A percentile compares a stretch with the other conserved stretches of the same genome.
Evolutionary conservation across 2,329 filamentous ascomycete genomes (phyloP).

Genomic region (Fusarium acutatum): DNA sequence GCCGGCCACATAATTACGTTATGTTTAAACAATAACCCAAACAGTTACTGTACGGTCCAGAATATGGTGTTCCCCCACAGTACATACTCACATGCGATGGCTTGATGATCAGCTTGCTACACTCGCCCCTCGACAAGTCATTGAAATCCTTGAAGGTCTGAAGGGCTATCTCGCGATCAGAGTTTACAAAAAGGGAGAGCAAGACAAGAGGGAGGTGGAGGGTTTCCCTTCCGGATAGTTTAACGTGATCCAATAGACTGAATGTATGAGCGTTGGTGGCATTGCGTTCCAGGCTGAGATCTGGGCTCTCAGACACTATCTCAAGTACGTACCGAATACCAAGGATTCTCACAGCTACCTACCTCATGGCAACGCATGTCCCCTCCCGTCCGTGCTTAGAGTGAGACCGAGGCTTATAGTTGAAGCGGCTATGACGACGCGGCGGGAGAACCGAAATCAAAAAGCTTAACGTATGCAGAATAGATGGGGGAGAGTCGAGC

Average conservation of each 20-base stretch:
- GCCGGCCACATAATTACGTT: not conserved
- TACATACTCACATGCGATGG: not conserved
- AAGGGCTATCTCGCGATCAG: not conserved
- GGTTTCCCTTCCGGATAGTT: not conserved
- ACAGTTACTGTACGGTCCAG: not conserved
- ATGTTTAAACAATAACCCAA: not conserved
- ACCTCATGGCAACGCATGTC: not conserved
- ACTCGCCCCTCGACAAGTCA: not conserved
- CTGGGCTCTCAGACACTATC: slow-evolving; percentile 13
- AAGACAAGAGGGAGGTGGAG: not conserved
- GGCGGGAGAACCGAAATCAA: not conserved
- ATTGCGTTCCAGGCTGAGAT: not conserved
- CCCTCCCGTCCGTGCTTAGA: not conserved
- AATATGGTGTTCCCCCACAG: not conserved
- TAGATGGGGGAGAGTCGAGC: not conserved
- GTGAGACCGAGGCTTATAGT: not conserved
- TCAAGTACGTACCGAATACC: slow-evolving; percentile 9
- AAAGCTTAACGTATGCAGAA: not conserved
- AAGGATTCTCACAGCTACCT: not conserved
- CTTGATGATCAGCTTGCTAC: not conserved
- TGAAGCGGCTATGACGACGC: not conserved
- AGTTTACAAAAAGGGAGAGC: slow-evolving; percentile 3
- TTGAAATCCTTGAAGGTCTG: not conserved
- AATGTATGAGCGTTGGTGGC: not conserved
- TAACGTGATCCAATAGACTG: not conserved